Evolutionary conservation across 1,284 basidiomycete genomes (phyloP), one percentile per base, ranked within the genome.

Genomic region (Apiotrichum veenhuisii): DNA sequence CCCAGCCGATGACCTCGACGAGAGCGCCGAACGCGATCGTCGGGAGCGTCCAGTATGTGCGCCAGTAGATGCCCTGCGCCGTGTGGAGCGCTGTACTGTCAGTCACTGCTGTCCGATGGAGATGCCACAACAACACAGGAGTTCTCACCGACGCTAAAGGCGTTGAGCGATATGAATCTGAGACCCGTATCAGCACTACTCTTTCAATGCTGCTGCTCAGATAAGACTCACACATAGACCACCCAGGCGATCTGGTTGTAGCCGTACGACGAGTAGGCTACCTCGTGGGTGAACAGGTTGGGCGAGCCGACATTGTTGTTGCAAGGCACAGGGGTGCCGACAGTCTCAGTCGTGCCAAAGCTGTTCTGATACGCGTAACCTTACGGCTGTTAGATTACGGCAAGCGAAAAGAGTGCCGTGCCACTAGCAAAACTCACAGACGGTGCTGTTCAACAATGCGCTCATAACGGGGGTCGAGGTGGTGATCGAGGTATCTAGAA

Each of bases 1-100:
- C 62, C 67, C 67, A 69, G 11, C 41, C 30, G 18, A 56, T 11
- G 22, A 22, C 18, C 23, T 40, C 48, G 46, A 34, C 43, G 40
- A 22, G 12, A 14, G n/a, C 38, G 17, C 73, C 71, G 4, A 60
- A 33, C 12, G 58, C 61, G 5, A 72, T 41, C 3, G 71, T 72
- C 14, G 60, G 60, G 15, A 74, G 34, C 8, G 65, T 61, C 67
- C 67, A 75, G 62, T 64, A 68, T 37, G 54, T 58, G n/a, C 61
- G 60, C 26, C 55, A 64, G 49, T 54, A 67, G 12, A 66, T 38
- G 1, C 61, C 64, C 42, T 71, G 68, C 1, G 58, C 45, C 22
- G 68, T 9, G 45, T 72, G 72, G 12, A 59, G 26, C n/a, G 64
- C 66, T 61, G 55, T 22, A 5, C n/a, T 5, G 33, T n/a, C 15